A percentile compares a stretch with the other conserved stretches of the same genome.
Conservation (phyloP, 345 rosid genomes). For the Salix purpurea region DNA sequence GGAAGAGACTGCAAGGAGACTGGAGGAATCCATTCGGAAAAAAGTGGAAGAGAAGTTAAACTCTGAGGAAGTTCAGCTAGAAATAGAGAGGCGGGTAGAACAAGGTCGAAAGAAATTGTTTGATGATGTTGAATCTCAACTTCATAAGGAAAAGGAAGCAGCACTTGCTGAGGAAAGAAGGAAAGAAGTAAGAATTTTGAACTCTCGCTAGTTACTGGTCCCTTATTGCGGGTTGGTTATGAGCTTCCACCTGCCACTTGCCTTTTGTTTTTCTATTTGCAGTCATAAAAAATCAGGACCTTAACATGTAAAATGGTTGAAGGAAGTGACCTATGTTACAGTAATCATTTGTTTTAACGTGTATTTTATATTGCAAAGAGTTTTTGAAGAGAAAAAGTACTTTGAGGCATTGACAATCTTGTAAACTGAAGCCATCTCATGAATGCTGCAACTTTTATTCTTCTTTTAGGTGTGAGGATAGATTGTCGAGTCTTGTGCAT, state of each 20-base stretch:
- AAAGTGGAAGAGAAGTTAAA: constrained; percentile 70
- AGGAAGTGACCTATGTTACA: background rate
- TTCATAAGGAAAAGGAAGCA: constrained; percentile 61
- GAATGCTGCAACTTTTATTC: background rate
- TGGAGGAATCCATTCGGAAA: constrained; percentile 71
- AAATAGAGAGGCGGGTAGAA: constrained; percentile 50
- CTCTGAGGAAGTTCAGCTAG: constrained; percentile 48
- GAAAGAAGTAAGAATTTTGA: constrained; percentile 51
- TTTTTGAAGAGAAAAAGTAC: background rate
- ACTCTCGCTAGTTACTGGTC: background rate
- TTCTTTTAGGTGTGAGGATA: background rate
- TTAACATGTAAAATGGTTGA: background rate
- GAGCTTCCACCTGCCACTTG: background rate
- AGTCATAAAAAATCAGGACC: background rate
- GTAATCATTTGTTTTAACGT: background rate
- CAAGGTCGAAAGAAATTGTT: constrained; percentile 67
- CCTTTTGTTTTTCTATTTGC: background rate
- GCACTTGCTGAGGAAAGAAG: constrained; percentile 65
- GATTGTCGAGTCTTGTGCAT: background rate
- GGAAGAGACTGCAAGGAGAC: constrained; percentile 66
- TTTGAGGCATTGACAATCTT: background rate
- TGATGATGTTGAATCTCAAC: constrained; percentile 54
- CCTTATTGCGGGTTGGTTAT: background rate
- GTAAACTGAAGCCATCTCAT: background rate
- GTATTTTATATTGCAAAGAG: background rate